Evolutionary conservation across 208 protist species (phyloP), one percentile per base, ranked within the genome.

Genomic region (Trypanosoma cruzi): DNA sequence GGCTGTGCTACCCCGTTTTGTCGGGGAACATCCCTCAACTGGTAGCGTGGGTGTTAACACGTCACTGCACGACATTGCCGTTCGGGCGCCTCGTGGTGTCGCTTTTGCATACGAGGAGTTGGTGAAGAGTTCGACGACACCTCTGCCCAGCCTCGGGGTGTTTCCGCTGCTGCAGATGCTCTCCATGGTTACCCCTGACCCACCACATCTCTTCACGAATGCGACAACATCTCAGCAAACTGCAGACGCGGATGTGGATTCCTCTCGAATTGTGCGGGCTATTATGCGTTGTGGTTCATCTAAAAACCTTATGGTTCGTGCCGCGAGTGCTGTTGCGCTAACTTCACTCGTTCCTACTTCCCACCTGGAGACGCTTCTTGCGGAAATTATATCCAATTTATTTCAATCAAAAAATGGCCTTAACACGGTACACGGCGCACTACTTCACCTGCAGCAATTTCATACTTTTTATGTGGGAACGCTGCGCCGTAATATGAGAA

Each of bases 81-180:
- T 76, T 46, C 90, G 86, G 54, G 86, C 79, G 11, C 92, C 86
- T 14, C 76, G 82, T 26, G 85, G 63, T 2, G 76, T 91, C 22
- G 74, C 81, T 26, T 94, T 93, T 80, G 81, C 80, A 14, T 79
- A 86, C 64, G 65, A 74, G 13, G 76, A 82, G 65, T 73, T 90
- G 42, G 61, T 62, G 34, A 65, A 73, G 22, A 72, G 49, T 34
- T 79, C 10, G 58, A 48, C 46, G 55, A 48, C 28, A 20, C 40
- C 52, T 44, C 49, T 73, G 5, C 75, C 81, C 4, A 83, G 75
- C 60, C 72, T 94, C 18, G 80, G 79, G 11, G 76, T 96, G 26
- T 96, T 95, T 62, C 95, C 95, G 14, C 75, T 97, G 14, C 74
- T 98, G 48, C 88, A 97, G 64, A 85, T 98, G 71, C 81, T 98